Conservation (phyloP, 345 rosid species). For the Orychophragmus violaceus region DNA sequence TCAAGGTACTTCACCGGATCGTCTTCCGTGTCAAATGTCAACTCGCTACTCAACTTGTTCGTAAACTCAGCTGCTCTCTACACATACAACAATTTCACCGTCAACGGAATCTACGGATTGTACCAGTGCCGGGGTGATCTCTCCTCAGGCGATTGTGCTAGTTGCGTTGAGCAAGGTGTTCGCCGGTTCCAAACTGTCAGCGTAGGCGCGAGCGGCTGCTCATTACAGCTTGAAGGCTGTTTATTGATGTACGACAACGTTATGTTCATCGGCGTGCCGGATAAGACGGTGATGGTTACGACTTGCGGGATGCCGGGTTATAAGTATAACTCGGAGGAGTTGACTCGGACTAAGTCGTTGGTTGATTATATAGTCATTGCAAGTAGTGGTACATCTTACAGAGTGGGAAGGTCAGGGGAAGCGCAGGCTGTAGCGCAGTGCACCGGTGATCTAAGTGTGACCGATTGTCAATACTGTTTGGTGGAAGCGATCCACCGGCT, state of each 20-base stretch:
- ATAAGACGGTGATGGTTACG: constrained; percentile 26
- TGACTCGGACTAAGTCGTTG: constrained; percentile 26
- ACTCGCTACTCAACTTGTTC: constrained; percentile 66
- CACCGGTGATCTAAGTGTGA: constrained; percentile 53
- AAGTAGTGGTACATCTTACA: background rate
- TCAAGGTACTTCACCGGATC: constrained; percentile 16
- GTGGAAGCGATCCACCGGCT: constrained; percentile 54
- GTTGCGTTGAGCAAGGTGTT: constrained; percentile 55
- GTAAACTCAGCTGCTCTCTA: constrained; percentile 63
- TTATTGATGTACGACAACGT: constrained; percentile 44
- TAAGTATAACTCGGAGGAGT: constrained; percentile 34
- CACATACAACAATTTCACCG: constrained; percentile 55
- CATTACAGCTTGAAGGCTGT: constrained; percentile 62
- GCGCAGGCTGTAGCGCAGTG: constrained; percentile 60
- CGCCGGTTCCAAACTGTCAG: background rate
- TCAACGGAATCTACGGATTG: constrained; percentile 42
- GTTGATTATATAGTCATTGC: background rate
- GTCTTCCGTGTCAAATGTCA: constrained; percentile 48
- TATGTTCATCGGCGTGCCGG: constrained; percentile 57
- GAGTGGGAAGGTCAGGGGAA: constrained; percentile 16
- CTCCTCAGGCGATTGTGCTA: constrained; percentile 36
- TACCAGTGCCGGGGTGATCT: constrained; percentile 88
- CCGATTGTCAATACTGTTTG: constrained; percentile 71
- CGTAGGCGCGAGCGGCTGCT: constrained; percentile 37
- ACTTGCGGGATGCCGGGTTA: constrained; percentile 39